Base-by-base conservation (phyloP, 2,329 filamentous ascomycete genomes). In the Ceratocystiopsis sp. region DNA sequence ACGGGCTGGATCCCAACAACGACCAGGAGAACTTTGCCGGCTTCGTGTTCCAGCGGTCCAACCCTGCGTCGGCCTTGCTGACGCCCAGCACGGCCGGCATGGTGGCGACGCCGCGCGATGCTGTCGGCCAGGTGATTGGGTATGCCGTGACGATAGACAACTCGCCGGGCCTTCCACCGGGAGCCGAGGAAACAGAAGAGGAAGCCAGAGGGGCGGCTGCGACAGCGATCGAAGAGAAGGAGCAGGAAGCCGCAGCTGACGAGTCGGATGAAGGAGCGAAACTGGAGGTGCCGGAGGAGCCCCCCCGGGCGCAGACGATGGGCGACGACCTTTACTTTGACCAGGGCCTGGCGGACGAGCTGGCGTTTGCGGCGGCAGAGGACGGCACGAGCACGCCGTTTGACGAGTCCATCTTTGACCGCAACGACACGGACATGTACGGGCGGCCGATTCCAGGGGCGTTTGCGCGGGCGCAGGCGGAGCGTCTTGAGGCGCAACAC, bases 371-470 rank as follows among this genome's bases (percentile, higher is more conserved):
- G 9, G 65, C 65, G 41, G 25, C 25, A 8, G 61, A 67, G 3
- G 64, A 69, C 45, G 67, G 66, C 16, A 71, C 78, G 25, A 65
- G 66, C 1, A 62, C 64, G 0, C 64, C 69, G 2, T 84, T 85
- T 55, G 79, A 85, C 47, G 80, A 85, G 55, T 79, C 76, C 7
- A 68, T 84, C 14, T 84, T 85, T 53, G 80, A 85, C 49, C 67
- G 75, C 32, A 67, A 80, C 42, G 75, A 79, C 52, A 75, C 75
- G 14, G 69, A 80, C 56, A 57, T 67, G 48, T 78, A 71, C 53
- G 75, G 75, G 15, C 64, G 75, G 18, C 75, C 71, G 2, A 68
- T 75, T 35, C 71, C 71, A 0, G 71, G 71, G 6, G 67, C 68
- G 1, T 76, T 76, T 56, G 70, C 69, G 5, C 64, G 63, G 37